A percentile compares a stretch with the other conserved stretches of the same genome.
Evolutionary conservation across 1,284 basidiomycete species (phyloP).

Genomic region (Meripilus lineatus): DNA sequence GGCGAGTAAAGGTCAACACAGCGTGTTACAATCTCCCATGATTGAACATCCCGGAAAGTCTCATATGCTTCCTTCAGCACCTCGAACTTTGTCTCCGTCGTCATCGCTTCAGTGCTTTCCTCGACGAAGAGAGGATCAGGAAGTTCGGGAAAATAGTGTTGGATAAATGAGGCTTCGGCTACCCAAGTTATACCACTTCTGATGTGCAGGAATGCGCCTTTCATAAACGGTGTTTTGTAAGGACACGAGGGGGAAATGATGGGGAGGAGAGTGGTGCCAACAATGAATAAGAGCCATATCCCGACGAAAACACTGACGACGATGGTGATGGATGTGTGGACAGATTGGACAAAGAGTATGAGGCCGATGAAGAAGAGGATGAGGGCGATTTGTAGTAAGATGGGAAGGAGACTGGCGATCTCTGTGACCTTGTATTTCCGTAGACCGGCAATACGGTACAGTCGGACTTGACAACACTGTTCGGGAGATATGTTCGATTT

Average conservation of each 20-base stretch:
- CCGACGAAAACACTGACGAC: conserved; percentile 28
- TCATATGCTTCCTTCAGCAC: too few relatives aligned
- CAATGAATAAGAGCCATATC: conserved; percentile 11
- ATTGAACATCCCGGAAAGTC: too few relatives aligned
- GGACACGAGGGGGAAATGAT: neutral
- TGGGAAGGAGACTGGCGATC: conserved; percentile 34
- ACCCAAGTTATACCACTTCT: too few relatives aligned
- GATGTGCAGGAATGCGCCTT: too few relatives aligned
- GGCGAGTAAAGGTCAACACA: too few relatives aligned
- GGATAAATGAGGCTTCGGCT: too few relatives aligned
- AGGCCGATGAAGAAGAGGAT: conserved; percentile 37
- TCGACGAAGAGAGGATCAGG: too few relatives aligned
- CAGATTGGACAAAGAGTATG: conserved; percentile 30
- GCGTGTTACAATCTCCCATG: too few relatives aligned
- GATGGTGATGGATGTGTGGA: conserved; percentile 28
- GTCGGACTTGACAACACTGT: conserved; percentile 32
- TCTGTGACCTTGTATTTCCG: conserved; percentile 30
- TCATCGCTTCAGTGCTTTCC: too few relatives aligned
- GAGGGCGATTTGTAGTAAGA: conserved; percentile 35
- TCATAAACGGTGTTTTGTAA: neutral
- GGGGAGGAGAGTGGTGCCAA: neutral
- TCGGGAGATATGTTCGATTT: conserved; percentile 30
- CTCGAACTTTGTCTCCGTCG: too few relatives aligned
- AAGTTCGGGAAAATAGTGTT: too few relatives aligned
- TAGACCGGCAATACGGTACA: conserved; percentile 32